phyloP scores from a whole-genome alignment of 768 basidiomycete species.

The Leccinum disarticulatum region DNA sequence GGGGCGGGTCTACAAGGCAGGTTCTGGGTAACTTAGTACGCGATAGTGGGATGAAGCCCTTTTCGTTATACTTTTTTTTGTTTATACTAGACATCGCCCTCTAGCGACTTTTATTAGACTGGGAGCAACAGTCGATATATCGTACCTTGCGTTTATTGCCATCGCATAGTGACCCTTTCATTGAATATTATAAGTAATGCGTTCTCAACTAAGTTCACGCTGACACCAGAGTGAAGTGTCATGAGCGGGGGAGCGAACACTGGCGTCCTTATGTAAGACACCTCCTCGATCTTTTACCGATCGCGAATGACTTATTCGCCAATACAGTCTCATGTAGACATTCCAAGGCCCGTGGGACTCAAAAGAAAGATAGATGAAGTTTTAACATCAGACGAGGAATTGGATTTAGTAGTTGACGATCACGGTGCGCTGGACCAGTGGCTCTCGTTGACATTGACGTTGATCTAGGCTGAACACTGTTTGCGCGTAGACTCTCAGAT shows the following conservation, averaged over 20 bases:
- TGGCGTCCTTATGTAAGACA: not conserved
- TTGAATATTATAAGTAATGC: not conserved
- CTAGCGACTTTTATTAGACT: not conserved
- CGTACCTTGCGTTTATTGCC: not conserved
- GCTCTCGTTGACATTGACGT: not conserved
- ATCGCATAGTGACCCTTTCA: not conserved
- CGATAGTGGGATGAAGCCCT: not conserved
- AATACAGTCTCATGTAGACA: conserved; percentile 15
- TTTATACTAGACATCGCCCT: not conserved
- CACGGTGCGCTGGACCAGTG: conserved; percentile 15
- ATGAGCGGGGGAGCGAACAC: no score
- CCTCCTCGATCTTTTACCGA: conserved; percentile 3
- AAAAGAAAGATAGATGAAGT: conserved; percentile 8
- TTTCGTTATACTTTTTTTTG: not conserved
- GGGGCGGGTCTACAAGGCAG: conserved; percentile 57
- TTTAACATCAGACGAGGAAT: conserved; percentile 13
- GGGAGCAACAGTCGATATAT: not conserved
- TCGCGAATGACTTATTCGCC: conserved; percentile 27
- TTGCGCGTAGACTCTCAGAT: conserved; percentile 15
- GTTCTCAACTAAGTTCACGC: not conserved
- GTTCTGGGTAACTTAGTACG: conserved; percentile 24
- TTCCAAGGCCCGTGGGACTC: conserved; percentile 9
- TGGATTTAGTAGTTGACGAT: conserved; percentile 11
- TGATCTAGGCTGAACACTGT: not conserved
- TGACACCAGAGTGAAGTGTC: not conserved